Evolutionary conservation across 371 early-diverging fungal species (phyloP), one percentile per base, ranked within the genome.

Genomic region (Catenaria anguillulae): DNA sequence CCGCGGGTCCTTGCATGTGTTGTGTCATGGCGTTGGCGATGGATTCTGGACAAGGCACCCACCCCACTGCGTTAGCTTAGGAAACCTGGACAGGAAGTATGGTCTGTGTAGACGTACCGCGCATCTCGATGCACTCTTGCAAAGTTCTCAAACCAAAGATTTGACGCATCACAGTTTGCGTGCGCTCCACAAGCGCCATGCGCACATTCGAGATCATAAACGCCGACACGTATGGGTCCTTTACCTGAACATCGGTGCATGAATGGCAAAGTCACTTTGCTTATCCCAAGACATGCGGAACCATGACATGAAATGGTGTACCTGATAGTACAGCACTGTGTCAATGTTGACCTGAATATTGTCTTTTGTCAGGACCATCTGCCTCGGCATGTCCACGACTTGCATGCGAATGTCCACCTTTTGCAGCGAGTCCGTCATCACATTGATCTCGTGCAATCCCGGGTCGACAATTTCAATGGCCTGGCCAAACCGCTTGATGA

Each of bases 281-380:
- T n/a, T n/a, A n/a, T n/a, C n/a, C n/a, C n/a, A n/a, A n/a, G n/a
- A n/a, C n/a, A n/a, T n/a, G n/a, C n/a, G n/a, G n/a, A n/a, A n/a
- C n/a, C n/a, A n/a, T n/a, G n/a, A n/a, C n/a, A n/a, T n/a, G n/a
- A n/a, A n/a, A n/a, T n/a, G n/a, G 17, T 15, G 33, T 40, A 40
- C 40, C 36, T 8, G 26, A 17, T 87, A 91, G 66, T 88, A 94
- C 2, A 93, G 67, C 12, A 94, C 91, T 2, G 84, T 78, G 65
- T 93, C 95, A 61, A 93, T 86, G 10, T 64, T 65, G 35, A 93
- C 76, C 37, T 72, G 77, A 60, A 91, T 88, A 63, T 92, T 92
- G 72, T 92, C 92, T 67, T 87, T 87, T 64, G 93, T 89, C 77
- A 91, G 87, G 67, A 93, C 85, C 24, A 75, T 71, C 70, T 93